Percentiles rank a stretch among this genome's conserved stretches.
These are phyloP conservation scores for Xerocomus potaroensis DNA, from an alignment of 768 basidiomycete genomes.

Conservation along the genomic window DNA sequence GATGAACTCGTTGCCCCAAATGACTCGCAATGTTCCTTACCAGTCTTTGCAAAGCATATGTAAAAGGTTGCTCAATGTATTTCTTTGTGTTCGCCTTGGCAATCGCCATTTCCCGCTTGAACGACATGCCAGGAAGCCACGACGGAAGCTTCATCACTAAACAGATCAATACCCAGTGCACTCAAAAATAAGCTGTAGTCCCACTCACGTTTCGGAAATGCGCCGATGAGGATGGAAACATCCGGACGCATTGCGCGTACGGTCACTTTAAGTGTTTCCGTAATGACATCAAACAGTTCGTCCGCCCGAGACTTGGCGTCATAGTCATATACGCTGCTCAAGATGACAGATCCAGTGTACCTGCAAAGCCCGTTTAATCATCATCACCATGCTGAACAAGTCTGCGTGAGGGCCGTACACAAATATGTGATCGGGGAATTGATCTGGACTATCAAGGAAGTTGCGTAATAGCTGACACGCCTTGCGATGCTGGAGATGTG, in stretches of 20 bases:
- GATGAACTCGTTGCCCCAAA: slow-evolving; percentile 1
- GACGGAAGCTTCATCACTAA: slow-evolving; percentile 20
- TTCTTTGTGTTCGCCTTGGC: slow-evolving; percentile 11
- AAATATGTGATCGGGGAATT: slow-evolving; percentile 31
- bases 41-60: slow-evolving; percentile 13
- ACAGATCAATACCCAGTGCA: neutral
- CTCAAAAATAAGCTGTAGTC: too few species aligned
- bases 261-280: slow-evolving; percentile 3
- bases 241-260: slow-evolving; percentile 16
- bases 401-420: slow-evolving; percentile 21
- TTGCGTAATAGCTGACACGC: slow-evolving; percentile 29
- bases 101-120: slow-evolving; percentile 18
- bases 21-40: slow-evolving; percentile 2
- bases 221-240: slow-evolving; percentile 12
- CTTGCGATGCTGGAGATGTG: slow-evolving; percentile 28
- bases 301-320: slow-evolving; percentile 11
- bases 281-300: slow-evolving; percentile 10
- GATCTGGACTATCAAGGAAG: slow-evolving; percentile 31
- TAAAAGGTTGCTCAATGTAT: slow-evolving; percentile 17
- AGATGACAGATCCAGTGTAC: slow-evolving; percentile 20
- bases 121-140: slow-evolving; percentile 24
- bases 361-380: neutral
- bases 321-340: slow-evolving; percentile 19
- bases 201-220: slow-evolving; percentile 17
- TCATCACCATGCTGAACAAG: neutral